phyloP scores from a whole-genome alignment of 306 rosid species.

The Morella rubra region DNA sequence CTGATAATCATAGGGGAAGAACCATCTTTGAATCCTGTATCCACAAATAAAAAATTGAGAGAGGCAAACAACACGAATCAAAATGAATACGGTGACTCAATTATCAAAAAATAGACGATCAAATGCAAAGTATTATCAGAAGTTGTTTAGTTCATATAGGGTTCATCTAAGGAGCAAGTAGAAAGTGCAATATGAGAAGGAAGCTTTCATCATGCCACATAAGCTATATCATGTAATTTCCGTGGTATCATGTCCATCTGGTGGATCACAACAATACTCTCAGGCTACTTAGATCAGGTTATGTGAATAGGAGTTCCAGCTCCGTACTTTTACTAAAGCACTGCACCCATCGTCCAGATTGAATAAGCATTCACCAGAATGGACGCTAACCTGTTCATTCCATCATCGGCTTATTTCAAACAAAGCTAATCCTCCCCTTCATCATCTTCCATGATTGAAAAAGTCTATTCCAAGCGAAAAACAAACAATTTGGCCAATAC shows the following conservation, averaged over 20 bases:
- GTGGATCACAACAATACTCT: background rate
- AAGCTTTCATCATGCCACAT: background rate
- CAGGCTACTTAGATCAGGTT: background rate
- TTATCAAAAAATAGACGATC: background rate
- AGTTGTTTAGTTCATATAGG: background rate
- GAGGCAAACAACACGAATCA: background rate
- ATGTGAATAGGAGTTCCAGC: background rate
- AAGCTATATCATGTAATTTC: background rate
- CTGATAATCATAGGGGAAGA: constrained; percentile 92
- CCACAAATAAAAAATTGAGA: constrained; percentile 24
- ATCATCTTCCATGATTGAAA: background rate
- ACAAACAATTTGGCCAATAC: background rate
- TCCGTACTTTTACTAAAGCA: background rate
- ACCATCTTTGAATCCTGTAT: constrained; percentile 90
- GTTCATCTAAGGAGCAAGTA: background rate
- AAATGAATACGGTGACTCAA: background rate
- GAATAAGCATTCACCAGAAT: background rate
- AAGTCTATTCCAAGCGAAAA: background rate
- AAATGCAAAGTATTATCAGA: background rate
- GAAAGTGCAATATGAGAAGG: background rate
- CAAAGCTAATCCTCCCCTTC: background rate
- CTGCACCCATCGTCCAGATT: background rate
- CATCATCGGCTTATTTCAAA: background rate
- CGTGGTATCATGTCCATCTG: background rate
- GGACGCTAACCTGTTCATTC: background rate